phyloP scores from a whole-genome alignment of 2,329 filamentous ascomycete genomes.

The Diaporthe vaccinii region DNA sequence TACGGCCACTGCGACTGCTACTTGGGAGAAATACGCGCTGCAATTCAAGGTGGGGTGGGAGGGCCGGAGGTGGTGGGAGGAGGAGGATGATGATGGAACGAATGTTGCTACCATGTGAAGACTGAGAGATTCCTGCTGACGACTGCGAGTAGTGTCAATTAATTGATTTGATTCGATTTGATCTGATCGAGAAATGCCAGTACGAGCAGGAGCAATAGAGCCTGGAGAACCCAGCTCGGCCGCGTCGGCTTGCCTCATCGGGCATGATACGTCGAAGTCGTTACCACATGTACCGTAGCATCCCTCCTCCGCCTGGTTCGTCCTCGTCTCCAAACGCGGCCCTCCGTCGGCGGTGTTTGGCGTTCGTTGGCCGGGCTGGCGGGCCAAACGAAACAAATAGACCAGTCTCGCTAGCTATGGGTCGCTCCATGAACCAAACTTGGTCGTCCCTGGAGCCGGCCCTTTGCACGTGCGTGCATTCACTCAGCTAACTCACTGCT shows the following conservation, averaged over 20 bases:
- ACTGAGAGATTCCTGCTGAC: neutral
- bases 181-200: neutral
- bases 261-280: constrained; percentile 19
- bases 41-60: neutral
- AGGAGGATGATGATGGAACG: neutral
- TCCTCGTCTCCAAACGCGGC: neutral
- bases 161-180: neutral
- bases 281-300: no score
- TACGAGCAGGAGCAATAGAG: neutral
- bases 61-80: neutral
- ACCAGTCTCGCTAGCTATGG: constrained; percentile 22
- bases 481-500: neutral
- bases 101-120: neutral
- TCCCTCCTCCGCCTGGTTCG: neutral
- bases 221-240: neutral
- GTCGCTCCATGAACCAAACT: neutral
- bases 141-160: neutral
- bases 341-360: constrained; percentile 12
- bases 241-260: constrained; percentile 22
- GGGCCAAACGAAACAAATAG: constrained; percentile 14
- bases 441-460: neutral
- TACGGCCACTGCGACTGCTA: neutral
- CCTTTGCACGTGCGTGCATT: neutral
- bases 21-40: constrained; percentile 8
- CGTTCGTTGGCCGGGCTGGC: constrained; percentile 1